These are phyloP conservation scores for Corymbia maculata DNA, from an alignment of 345 rosid species.

Conservation along the genomic window DNA sequence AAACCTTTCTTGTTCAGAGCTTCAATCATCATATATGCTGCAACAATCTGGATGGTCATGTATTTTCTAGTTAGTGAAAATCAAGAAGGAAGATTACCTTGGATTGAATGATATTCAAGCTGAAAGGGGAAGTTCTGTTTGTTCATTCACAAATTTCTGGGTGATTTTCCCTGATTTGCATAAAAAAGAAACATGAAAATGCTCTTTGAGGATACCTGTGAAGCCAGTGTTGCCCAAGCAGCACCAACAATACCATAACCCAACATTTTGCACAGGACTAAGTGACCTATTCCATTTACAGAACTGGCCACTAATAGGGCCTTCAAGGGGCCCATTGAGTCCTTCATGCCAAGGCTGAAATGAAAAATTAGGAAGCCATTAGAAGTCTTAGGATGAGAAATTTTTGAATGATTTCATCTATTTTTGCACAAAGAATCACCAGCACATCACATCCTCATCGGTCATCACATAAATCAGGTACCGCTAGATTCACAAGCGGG, in stretches of 20 bases:
- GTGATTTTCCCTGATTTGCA: background rate
- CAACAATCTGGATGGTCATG: slow-evolving; percentile 46
- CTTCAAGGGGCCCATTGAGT: slow-evolving; percentile 88
- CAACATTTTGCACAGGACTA: slow-evolving; percentile 64
- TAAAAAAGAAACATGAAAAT: background rate
- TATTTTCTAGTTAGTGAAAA: background rate
- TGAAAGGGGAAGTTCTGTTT: background rate
- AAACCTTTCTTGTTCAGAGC: slow-evolving; percentile 72
- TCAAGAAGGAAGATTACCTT: background rate
- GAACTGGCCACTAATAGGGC: slow-evolving; percentile 77
- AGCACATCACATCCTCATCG: background rate
- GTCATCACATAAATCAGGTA: background rate
- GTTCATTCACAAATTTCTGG: background rate
- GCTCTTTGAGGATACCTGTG: slow-evolving; percentile 43
- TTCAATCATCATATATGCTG: slow-evolving; percentile 84
- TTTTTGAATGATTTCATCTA: background rate
- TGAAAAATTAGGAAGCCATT: background rate
- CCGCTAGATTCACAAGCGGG: background rate
- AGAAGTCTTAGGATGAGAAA: background rate
- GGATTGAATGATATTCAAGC: background rate
- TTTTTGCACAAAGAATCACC: background rate
- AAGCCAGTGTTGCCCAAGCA: slow-evolving; percentile 85
- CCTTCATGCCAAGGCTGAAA: slow-evolving; percentile 92
- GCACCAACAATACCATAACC: slow-evolving; percentile 93
- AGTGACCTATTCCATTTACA: slow-evolving; percentile 72